These are phyloP conservation scores for Casuarina equisetifolia DNA, from an alignment of 306 rosid species.

Conservation along the genomic window DNA sequence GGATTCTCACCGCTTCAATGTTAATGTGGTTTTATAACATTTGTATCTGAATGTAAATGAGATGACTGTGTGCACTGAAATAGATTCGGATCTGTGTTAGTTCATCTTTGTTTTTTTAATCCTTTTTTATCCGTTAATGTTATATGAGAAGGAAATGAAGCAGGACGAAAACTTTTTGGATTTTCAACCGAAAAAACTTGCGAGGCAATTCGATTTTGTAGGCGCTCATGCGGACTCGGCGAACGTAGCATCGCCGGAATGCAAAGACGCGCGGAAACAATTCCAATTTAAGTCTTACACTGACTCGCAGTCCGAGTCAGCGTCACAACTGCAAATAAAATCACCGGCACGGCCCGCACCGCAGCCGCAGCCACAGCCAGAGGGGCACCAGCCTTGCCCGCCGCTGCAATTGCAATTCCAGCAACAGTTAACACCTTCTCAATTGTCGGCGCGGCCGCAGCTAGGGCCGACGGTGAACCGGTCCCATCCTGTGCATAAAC, in stretches of 20 bases:
- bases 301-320: conserved; percentile 5
- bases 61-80: neutral
- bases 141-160: conserved; percentile 46
- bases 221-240: conserved; percentile 20
- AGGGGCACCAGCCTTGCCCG: neutral
- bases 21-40: neutral
- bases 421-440: conserved; percentile 29
- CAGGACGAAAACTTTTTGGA: conserved; percentile 44
- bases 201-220: conserved; percentile 65
- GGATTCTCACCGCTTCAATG: conserved; percentile 1
- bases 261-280: conserved; percentile 15
- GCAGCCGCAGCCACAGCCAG: conserved; percentile 15
- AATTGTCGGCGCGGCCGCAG: conserved; percentile 26
- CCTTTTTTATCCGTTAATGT: neutral
- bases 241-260: conserved; percentile 23
- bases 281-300: conserved; percentile 10
- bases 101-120: neutral
- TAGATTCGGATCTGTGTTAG: neutral
- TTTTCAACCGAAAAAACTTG: conserved; percentile 45
- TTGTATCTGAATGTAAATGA: neutral
- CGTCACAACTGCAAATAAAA: neutral
- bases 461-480: conserved; percentile 33
- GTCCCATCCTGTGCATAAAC: conserved; percentile 44
- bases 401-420: conserved; percentile 27
- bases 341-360: conserved; percentile 1